Conservation (phyloP, 2,329 filamentous ascomycete genomes). For the Epichloe coenophiala region DNA sequence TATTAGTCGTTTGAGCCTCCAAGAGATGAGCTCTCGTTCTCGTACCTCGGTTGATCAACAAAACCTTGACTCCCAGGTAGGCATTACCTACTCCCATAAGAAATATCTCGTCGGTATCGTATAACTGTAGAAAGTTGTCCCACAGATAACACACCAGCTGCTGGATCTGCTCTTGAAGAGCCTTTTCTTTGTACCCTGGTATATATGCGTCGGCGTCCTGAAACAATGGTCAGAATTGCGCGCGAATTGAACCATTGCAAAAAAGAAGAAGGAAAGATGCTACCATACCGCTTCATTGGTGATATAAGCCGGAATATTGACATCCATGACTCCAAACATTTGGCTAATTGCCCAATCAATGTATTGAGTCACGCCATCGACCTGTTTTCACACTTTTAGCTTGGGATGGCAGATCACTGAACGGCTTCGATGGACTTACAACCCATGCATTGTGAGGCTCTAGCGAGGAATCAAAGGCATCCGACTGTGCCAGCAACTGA, state of each 20-base stretch:
- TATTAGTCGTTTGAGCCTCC: background rate
- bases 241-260: background rate
- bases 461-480: slow-evolving; percentile 56
- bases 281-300: slow-evolving; percentile 43
- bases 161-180: slow-evolving; percentile 46
- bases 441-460: slow-evolving; percentile 81
- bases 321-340: slow-evolving; percentile 74
- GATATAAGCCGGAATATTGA: slow-evolving; percentile 75
- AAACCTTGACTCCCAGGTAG: slow-evolving; percentile 68
- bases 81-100: slow-evolving; percentile 84
- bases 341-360: slow-evolving; percentile 71
- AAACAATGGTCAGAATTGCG: background rate
- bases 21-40: background rate
- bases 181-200: slow-evolving; percentile 29
- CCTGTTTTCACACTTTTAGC: slow-evolving; percentile 34
- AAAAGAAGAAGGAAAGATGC: background rate
- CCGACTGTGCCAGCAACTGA: slow-evolving; percentile 52
- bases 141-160: slow-evolving; percentile 78
- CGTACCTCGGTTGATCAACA: slow-evolving; percentile 63
- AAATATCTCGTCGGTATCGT: slow-evolving; percentile 59
- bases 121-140: slow-evolving; percentile 90
- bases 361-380: slow-evolving; percentile 69
- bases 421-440: slow-evolving; percentile 37
- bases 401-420: background rate
- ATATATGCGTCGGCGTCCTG: slow-evolving; percentile 36